Base-by-base conservation (phyloP, 1,284 basidiomycete species). In the Trametes polyzona region DNA sequence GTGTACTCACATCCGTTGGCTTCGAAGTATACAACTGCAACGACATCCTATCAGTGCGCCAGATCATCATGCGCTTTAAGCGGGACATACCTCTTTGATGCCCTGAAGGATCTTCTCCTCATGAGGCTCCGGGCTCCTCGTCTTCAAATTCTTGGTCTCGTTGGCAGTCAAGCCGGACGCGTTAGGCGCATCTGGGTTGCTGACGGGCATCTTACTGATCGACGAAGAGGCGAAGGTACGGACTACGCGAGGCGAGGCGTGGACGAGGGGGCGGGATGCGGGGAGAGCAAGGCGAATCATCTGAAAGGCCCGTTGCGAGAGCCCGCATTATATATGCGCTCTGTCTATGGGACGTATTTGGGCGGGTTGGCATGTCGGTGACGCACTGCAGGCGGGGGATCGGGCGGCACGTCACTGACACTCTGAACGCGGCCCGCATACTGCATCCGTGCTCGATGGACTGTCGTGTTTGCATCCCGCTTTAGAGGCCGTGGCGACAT, bases 21-120 rank as follows among this genome's bases (percentile, higher is more conserved):
- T 74, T 76, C 65, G 76, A 79, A 9, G 75, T 71, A 58, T 83
- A 82, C 58, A 82, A 65, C 76, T 78, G 35, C 8, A 21, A 9
- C 8, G 11, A 21, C 16, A 27, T 35, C 10, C 10, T 4, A 24
- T 47, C 36, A 23, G 42, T 53, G 51, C 42, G 33, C 17, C 3
- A 30, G 16, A 16, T 6, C 11, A 23, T 46, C 19, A 27, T 41
- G 17, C 21, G 2, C 16, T 48, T 23, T 23, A 42, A 32, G 23
- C 17, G 24, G n/a, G 19, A 58, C 12, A 16, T 53, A 66, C 68
- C 66, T 81, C 78, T 59, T 75, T 78, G 30, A 82, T 70, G 7
- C 73, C 72, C 24, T 70, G 40, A 30, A 81, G 64, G 33, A 80
- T 74, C 23, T 69, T 67, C 35, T 73, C 60, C 62, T 82, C 79